Evolutionary conservation across 2,329 filamentous ascomycete genomes (phyloP), one percentile per base, ranked within the genome.

Genomic region (Parastagonospora nodorum): DNA sequence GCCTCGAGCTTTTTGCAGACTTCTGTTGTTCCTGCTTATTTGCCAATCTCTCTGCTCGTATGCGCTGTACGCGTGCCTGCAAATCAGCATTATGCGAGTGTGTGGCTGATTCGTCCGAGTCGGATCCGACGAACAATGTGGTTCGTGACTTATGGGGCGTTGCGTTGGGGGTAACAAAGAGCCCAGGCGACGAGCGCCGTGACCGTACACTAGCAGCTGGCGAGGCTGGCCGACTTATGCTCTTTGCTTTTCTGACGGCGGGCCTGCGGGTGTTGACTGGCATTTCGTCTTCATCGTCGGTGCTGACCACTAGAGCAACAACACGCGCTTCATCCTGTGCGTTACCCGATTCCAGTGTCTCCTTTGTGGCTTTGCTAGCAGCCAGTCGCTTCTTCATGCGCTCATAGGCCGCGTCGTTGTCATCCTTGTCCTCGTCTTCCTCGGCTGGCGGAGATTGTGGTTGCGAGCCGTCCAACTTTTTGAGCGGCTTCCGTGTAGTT

Each of bases 21-120:
- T 52, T 56, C 78, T 53, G 82, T 63, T 72, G 54, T 69, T 76
- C 37, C 80, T 72, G 61, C 78, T 76, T 38, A 80, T 80, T 84
- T 4, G 84, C 87, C 31, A 86, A 76, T 7, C 88, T 82, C 67
- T 94, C 88, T 55, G 86, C 82, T 42, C 86, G 84, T 66, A 93
- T 94, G 62, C 85, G 83, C 39, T 85, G 85, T 9, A 94, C 82
- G 0, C 95, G 82, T 7, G 87, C 88, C 53, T 85, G 79, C 64
- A 96, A 87, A 5, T 87, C 84, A 35, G 83, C 78, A 42, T 64
- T 84, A 82, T 53, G 81, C 76, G 46, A 73, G 55, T 9, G 71
- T 43, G 53, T 74, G 11, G 74, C 55, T 5, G 82, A 78, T 1
- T 83, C 50, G 28, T 69, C 67, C 2, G 68, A 69, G 16, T 84